A percentile compares a stretch with the other conserved stretches of the same genome.
These are phyloP conservation scores for Apiospora saccharicola DNA, from an alignment of 2,329 filamentous ascomycete species.

Conservation along the genomic window DNA sequence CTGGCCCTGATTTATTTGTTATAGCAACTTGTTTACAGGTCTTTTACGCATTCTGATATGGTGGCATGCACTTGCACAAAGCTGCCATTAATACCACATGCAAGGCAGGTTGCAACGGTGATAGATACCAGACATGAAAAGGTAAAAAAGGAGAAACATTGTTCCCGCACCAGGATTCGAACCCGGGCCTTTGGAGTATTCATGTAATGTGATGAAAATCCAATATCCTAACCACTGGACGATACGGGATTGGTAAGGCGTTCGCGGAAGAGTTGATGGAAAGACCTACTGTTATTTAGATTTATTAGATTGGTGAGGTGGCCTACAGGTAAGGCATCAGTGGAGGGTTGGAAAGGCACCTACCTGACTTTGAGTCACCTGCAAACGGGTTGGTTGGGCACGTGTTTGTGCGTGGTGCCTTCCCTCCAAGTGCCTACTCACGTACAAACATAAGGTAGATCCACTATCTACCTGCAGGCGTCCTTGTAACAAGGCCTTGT, in stretches of 20 bases:
- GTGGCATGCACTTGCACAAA: too few species aligned
- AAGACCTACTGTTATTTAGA: not conserved
- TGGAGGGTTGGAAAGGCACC: not conserved
- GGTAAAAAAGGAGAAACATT: not conserved
- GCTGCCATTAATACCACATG: not conserved
- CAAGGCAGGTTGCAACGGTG: not conserved
- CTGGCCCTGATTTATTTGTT: too few species aligned
- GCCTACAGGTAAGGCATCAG: not conserved
- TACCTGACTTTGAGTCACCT: not conserved
- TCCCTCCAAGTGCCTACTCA: not conserved
- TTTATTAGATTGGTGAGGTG: not conserved
- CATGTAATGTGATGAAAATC: slow-evolving; percentile 1
- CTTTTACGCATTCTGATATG: not conserved
- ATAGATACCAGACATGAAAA: not conserved
- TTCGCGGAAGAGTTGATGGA: too few species aligned
- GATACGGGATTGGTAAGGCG: too few species aligned
- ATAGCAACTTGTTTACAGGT: too few species aligned
- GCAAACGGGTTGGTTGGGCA: not conserved
- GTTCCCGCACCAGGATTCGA: slow-evolving; percentile 16
- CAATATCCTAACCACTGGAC: slow-evolving; percentile 22
- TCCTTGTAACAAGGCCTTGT: not conserved
- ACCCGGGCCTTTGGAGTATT: slow-evolving; percentile 18
- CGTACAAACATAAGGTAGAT: not conserved
- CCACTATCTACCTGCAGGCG: not conserved
- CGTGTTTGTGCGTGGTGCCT: not conserved